phyloP scores from a whole-genome alignment of 176 grass and related monocot genomes.

The Cymbopogon citratus region DNA sequence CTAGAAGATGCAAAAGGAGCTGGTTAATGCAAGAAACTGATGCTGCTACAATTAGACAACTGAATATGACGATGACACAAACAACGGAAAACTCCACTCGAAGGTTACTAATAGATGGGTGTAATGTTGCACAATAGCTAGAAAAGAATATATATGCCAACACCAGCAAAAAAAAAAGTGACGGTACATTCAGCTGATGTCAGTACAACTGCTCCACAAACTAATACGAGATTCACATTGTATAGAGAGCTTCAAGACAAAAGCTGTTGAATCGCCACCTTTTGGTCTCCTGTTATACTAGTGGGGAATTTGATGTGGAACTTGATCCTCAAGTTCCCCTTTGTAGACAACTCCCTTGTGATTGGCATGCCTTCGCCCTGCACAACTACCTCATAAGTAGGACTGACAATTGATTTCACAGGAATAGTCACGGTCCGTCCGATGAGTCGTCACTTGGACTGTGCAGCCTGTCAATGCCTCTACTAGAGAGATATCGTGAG shows the following conservation, averaged over 20 bases:
- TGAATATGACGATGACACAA: background rate
- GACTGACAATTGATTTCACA: slow-evolving; percentile 45
- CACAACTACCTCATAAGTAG: slow-evolving; percentile 55
- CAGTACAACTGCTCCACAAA: background rate
- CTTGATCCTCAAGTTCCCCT: slow-evolving; percentile 59
- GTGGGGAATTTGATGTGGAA: slow-evolving; percentile 68
- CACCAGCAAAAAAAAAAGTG: background rate
- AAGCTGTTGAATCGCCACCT: slow-evolving; percentile 53
- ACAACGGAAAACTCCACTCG: background rate
- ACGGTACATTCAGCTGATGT: slow-evolving; percentile 15
- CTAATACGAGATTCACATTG: background rate
- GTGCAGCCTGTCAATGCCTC: slow-evolving; percentile 67
- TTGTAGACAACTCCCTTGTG: slow-evolving; percentile 46
- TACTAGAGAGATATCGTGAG: slow-evolving; percentile 51
- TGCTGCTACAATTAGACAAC: background rate
- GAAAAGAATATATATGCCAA: background rate
- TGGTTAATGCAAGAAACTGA: background rate
- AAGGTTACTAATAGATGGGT: background rate
- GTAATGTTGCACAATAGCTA: background rate
- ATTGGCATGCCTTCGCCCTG: slow-evolving; percentile 68
- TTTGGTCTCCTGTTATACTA: slow-evolving; percentile 51
- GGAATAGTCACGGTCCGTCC: slow-evolving; percentile 46
- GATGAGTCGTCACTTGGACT: slow-evolving; percentile 50
- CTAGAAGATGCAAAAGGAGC: background rate
- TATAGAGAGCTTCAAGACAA: slow-evolving; percentile 33